Evolutionary conservation across 106 monocot genomes (phyloP).

Genomic region (Apostasia shenzhenica): DNA sequence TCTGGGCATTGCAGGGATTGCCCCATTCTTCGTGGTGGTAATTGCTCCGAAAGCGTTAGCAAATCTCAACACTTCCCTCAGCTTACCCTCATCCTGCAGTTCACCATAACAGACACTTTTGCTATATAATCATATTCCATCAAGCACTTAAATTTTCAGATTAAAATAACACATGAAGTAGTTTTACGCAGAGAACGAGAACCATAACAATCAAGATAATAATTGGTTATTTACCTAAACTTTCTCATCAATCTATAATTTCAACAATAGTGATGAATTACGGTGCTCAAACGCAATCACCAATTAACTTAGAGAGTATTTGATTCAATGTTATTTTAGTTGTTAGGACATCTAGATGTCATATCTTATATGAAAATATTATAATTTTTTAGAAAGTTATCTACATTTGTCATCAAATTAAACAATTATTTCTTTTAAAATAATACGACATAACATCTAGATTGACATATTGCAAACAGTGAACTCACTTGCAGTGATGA

Average conservation of each 20-base stretch:
- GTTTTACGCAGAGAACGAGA: too few relatives aligned
- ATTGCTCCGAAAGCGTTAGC: constrained; percentile 59
- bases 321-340: not conserved
- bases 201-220: too few relatives aligned
- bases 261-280: too few relatives aligned
- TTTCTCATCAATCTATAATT: not conserved
- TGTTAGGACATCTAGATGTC: not conserved
- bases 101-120: not conserved
- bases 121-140: not conserved
- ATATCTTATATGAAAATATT: too few relatives aligned
- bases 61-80: constrained; percentile 44
- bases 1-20: constrained; percentile 58
- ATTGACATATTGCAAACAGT: not conserved
- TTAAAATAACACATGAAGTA: too few relatives aligned
- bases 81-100: constrained; percentile 51
- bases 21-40: constrained; percentile 65
- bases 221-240: too few relatives aligned
- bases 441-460: too few relatives aligned
- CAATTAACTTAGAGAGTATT: too few relatives aligned
- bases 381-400: too few relatives aligned
- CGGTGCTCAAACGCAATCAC: not conserved
- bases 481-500: constrained; percentile 39
- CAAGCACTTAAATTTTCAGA: too few relatives aligned
- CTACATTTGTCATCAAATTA: too few relatives aligned
- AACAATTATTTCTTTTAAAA: too few relatives aligned